Conservation (phyloP, 495 filamentous ascomycete species). For the Antarctomyces pellizariae region DNA sequence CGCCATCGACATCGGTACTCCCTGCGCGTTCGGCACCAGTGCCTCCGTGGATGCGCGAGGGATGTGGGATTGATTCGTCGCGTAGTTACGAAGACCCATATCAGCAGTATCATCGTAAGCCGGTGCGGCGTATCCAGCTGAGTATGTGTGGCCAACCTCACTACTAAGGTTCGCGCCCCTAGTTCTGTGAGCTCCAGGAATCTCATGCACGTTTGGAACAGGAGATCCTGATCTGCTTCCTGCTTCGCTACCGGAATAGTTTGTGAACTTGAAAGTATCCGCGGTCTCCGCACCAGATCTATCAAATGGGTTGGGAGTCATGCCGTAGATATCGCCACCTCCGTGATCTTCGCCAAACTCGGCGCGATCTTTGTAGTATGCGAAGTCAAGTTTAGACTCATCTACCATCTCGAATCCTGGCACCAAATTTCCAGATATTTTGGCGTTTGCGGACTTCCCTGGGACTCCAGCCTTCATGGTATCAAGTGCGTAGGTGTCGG, state of each 20-base stretch:
- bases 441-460: constrained; percentile 33
- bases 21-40: constrained; percentile 18
- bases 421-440: no score
- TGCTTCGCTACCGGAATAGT: constrained; percentile 19
- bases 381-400: constrained; percentile 78
- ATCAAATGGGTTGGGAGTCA: constrained; percentile 35
- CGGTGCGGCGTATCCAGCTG: constrained; percentile 10
- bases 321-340: constrained; percentile 49
- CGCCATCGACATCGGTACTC: constrained; percentile 11
- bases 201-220: constrained; percentile 8
- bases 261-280: no score
- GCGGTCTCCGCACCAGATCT: constrained; percentile 50
- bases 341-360: constrained; percentile 80
- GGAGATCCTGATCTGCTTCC: background rate
- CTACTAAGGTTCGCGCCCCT: constrained; percentile 3
- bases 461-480: constrained; percentile 53
- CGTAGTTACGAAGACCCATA: background rate
- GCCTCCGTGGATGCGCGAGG: constrained; percentile 4
- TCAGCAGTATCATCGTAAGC: constrained; percentile 8
- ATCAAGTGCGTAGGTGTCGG: constrained; percentile 46
- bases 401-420: constrained; percentile 71
- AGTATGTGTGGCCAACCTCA: constrained; percentile 12
- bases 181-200: background rate
- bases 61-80: constrained; percentile 4
- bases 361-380: constrained; percentile 66